Percentiles rank a stretch among this genome's conserved stretches.
Conservation (phyloP, 257 asterid species). For the Nicotiana noctiflora region DNA sequence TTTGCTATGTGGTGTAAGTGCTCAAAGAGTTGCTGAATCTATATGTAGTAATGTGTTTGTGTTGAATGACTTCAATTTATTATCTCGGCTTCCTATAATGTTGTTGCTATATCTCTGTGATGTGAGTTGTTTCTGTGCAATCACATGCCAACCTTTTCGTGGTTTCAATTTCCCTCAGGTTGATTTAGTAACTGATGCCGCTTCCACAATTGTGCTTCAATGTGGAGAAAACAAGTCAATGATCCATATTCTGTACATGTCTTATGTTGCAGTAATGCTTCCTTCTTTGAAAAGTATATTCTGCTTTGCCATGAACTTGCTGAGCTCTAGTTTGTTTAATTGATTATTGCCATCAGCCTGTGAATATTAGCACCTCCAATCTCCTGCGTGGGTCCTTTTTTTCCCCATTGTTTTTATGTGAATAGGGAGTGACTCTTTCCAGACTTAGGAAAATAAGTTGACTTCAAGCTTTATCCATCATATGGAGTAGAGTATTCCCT, state of each 20-base stretch:
- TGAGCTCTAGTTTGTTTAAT: neutral
- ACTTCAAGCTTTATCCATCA: too few species aligned
- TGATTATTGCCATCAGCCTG: neutral
- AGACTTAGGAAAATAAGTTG: too few species aligned
- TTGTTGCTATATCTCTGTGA: neutral
- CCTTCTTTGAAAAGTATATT: neutral
- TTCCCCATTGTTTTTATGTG: neutral
- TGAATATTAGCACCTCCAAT: neutral
- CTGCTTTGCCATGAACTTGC: neutral
- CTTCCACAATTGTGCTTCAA: neutral
- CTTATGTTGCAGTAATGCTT: neutral
- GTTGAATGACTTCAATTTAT: neutral
- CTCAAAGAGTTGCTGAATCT: neutral
- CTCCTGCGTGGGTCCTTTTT: neutral
- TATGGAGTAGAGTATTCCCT: neutral
- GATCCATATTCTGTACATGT: neutral
- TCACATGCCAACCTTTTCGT: neutral
- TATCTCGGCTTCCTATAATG: neutral
- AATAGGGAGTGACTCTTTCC: too few species aligned
- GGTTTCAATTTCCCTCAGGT: neutral
- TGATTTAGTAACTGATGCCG: neutral
- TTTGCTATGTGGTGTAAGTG: neutral
- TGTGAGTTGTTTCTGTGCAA: neutral
- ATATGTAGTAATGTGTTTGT: neutral
- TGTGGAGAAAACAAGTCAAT: neutral